These are phyloP conservation scores for Raffaelea albimanens DNA, from an alignment of 2,329 filamentous ascomycete species.

Conservation along the genomic window DNA sequence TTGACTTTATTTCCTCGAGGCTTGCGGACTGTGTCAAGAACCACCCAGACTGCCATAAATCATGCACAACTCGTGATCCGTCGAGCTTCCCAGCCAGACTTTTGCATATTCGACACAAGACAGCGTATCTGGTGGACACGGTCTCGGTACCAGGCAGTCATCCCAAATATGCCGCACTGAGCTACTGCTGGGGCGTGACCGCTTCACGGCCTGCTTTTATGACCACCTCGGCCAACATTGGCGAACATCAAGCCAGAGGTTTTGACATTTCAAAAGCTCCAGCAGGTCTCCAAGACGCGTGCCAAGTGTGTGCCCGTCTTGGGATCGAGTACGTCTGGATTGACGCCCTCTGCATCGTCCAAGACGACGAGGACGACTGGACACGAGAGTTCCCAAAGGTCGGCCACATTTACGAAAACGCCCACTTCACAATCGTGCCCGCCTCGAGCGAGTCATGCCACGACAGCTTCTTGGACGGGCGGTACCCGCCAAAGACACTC, in stretches of 20 bases:
- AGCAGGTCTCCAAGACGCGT: not conserved
- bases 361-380: constrained; percentile 1
- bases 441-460: not conserved
- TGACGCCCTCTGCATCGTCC: constrained; percentile 2
- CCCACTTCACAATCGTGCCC: not conserved
- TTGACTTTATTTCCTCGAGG: not conserved
- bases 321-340: not conserved
- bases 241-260: not conserved
- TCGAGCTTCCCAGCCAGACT: not conserved
- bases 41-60: not conserved
- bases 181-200: constrained; percentile 2
- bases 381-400: not conserved
- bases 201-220: not conserved
- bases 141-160: not conserved
- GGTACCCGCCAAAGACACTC: not conserved
- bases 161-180: not conserved
- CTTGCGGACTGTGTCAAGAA: not conserved
- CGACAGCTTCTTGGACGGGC: not conserved
- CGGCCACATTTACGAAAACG: not conserved
- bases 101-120: not conserved
- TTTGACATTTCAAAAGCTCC: not conserved
- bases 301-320: not conserved
- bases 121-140: not conserved
- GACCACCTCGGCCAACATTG: not conserved
- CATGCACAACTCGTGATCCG: not conserved